These are phyloP conservation scores for Wickerhamiella sorbophila DNA, from an alignment of 805 yeast genomes.

Conservation along the genomic window DNA sequence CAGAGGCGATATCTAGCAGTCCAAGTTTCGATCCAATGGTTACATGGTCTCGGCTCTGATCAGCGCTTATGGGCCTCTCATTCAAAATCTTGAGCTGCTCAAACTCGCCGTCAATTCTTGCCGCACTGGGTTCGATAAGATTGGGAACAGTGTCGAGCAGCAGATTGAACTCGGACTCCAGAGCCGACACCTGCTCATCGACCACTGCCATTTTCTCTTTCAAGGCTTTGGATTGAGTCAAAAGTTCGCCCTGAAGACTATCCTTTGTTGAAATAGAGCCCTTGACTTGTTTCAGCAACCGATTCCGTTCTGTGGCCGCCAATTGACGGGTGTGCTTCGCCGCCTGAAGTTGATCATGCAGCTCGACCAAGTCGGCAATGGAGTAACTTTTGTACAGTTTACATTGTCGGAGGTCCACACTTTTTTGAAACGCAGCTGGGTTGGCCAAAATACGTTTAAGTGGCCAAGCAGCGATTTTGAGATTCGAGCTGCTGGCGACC, in stretches of 20 bases:
- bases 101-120: constrained; percentile 11
- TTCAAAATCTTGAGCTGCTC: constrained; percentile 16
- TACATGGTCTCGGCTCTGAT: constrained; percentile 40
- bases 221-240: constrained; percentile 7
- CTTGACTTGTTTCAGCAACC: constrained; percentile 10
- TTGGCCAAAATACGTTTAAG: constrained; percentile 13
- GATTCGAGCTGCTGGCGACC: constrained; percentile 11
- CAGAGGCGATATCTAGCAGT: constrained; percentile 54
- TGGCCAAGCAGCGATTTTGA: constrained; percentile 15
- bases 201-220: constrained; percentile 13
- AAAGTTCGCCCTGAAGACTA: constrained; percentile 13
- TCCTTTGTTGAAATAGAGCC: constrained; percentile 6
- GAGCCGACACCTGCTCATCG: constrained; percentile 8
- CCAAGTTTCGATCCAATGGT: constrained; percentile 53
- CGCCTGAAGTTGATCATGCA: constrained; percentile 13
- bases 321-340: constrained; percentile 9
- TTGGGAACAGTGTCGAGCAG: constrained; percentile 24
- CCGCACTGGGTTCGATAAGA: constrained; percentile 17
- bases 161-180: constrained; percentile 8
- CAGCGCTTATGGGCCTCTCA: constrained; percentile 5
- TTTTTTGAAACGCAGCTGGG: constrained; percentile 14
- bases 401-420: constrained; percentile 16
- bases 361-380: constrained; percentile 17
- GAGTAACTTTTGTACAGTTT: constrained; percentile 10
- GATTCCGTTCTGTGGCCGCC: constrained; percentile 15